Evolutionary conservation across 805 yeast genomes (phyloP), one percentile per base, ranked within the genome.

Genomic region (Candida incommunis): DNA sequence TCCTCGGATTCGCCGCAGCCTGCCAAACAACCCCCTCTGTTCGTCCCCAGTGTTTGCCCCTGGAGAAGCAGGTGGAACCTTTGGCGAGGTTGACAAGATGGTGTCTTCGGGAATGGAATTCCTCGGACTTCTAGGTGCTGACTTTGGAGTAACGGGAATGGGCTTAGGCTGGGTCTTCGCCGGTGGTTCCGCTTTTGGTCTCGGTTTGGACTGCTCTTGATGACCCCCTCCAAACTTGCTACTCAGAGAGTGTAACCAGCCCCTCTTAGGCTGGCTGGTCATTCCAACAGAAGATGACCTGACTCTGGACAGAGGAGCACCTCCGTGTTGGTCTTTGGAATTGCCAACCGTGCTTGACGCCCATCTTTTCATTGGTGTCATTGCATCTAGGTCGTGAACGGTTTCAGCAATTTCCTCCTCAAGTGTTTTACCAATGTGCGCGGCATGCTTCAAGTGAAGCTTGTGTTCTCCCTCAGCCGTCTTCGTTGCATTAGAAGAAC

Each of bases 341-440:
- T 7, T 25, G 13, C 13, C 27, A 13, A 7, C 13, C 50, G 50
- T 41, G 31, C 48, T 37, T 26, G 49, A 49, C 29, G 53, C 46
- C 27, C 40, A 47, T 18, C 48, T 7, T n/a, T 31, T 31, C 37
- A 31, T 31, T 7, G 37, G 37, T 18, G 37, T 31, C 37, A 31
- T 31, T 11, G 20, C 37, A n/a, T 4, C n/a, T 11, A 9, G 18
- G 20, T 31, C 37, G n/a, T n/a, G n/a, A n/a, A n/a, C n/a, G n/a
- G n/a, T n/a, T n/a, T n/a, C n/a, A n/a, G n/a, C n/a, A 13, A 9
- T 13, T 13, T 25, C 27, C 7, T 7, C 7, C 11, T 7, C 27
- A 13, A 9, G 27, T 13, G 27, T 9, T 13, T 7, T 7, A 7
- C 27, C 11, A 13, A 13, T 9, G 27, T 25, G 11, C 13, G 27